These are phyloP conservation scores for Blumeria hordei DNA, from an alignment of 2,329 filamentous ascomycete species.

Conservation along the genomic window DNA sequence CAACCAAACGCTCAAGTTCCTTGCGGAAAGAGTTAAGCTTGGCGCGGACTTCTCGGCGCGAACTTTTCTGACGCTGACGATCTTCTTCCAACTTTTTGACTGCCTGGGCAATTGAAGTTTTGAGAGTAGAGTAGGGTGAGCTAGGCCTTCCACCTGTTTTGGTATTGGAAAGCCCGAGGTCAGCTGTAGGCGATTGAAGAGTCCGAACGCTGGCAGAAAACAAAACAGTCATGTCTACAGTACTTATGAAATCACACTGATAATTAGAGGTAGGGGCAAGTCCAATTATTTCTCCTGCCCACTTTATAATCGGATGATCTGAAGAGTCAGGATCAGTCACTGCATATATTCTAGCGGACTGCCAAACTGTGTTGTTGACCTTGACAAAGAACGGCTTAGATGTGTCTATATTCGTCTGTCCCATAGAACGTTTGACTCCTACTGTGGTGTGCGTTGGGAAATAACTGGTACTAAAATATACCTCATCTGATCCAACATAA, in stretches of 20 bases:
- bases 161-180: constrained; percentile 16
- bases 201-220: constrained; percentile 43
- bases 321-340: constrained; percentile 16
- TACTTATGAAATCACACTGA: constrained; percentile 53
- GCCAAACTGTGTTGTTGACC: constrained; percentile 60
- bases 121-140: constrained; percentile 53
- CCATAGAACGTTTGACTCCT: background rate
- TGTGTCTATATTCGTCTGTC: constrained; percentile 29
- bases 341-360: constrained; percentile 45
- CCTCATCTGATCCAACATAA: constrained; percentile 53
- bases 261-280: constrained; percentile 52
- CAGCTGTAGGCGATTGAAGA: constrained; percentile 9
- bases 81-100: constrained; percentile 48
- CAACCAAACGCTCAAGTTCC: constrained; percentile 46
- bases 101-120: constrained; percentile 48
- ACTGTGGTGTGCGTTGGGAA: constrained; percentile 22
- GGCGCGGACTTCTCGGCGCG: constrained; percentile 51
- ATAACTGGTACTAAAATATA: constrained; percentile 50
- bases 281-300: constrained; percentile 48
- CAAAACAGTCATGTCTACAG: constrained; percentile 36
- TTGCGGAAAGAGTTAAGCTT: constrained; percentile 42
- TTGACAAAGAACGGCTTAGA: constrained; percentile 57
- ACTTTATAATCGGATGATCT: constrained; percentile 26
- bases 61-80: constrained; percentile 41
- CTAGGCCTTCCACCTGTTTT: constrained; percentile 45